These are phyloP conservation scores for Malus fusca DNA, from an alignment of 306 rosid species.

Conservation along the genomic window DNA sequence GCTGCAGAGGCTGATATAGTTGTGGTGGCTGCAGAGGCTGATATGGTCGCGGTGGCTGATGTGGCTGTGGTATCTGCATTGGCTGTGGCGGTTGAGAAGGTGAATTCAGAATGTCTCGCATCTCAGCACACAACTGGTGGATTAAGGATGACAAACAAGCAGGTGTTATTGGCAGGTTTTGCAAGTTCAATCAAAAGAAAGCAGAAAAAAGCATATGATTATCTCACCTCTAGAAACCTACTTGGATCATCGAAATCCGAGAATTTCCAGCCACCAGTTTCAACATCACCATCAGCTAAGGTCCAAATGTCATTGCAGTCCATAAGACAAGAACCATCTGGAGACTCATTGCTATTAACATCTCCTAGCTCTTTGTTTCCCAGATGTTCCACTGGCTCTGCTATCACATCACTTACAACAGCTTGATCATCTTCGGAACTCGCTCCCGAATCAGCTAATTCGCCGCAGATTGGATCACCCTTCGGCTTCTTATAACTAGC, in stretches of 20 bases:
- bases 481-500: neutral
- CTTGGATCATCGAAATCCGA: neutral
- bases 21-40: neutral
- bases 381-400: constrained; percentile 2
- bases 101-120: neutral
- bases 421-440: neutral
- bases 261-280: neutral
- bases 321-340: neutral
- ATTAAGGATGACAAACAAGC: constrained; percentile 13
- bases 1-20: neutral
- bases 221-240: neutral
- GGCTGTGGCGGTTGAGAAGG: neutral
- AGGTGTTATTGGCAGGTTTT: constrained; percentile 9
- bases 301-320: neutral
- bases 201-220: neutral
- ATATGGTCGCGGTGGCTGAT: neutral
- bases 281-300: neutral
- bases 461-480: neutral
- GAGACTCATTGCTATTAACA: neutral
- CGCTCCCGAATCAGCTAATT: constrained; percentile 7
- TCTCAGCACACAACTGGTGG: neutral
- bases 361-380: neutral
- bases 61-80: neutral
- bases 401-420: neutral
- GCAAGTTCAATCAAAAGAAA: neutral